Percentiles rank a stretch among this genome's conserved stretches.
phyloP scores from a whole-genome alignment of 2,329 filamentous ascomycete genomes.

The Cytospora paraplurivora region DNA sequence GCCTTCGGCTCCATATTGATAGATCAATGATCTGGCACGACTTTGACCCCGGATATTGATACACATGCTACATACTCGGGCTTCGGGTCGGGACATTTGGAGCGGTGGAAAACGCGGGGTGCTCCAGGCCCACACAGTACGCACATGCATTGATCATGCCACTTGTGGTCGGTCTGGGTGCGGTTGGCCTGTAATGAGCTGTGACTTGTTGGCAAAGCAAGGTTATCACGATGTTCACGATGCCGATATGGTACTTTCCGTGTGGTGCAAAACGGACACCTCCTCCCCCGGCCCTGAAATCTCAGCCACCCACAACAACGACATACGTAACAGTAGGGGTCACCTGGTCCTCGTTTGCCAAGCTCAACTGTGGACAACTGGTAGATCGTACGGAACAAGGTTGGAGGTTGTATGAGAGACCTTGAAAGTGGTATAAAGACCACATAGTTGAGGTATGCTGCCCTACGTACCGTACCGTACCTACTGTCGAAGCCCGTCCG shows the following conservation, averaged over 20 bases:
- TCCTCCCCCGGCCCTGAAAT: not conserved
- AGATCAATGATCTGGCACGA: slow-evolving; percentile 3
- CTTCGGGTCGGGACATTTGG: not conserved
- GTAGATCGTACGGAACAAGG: not conserved
- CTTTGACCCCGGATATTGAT: slow-evolving; percentile 7
- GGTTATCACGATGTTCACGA: not conserved
- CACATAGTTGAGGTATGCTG: too few species aligned
- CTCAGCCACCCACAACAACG: not conserved
- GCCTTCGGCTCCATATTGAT: not conserved
- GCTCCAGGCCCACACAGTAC: slow-evolving; percentile 11
- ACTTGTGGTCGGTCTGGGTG: not conserved
- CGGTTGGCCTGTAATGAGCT: slow-evolving; percentile 2
- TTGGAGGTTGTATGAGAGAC: too few species aligned
- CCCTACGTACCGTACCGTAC: too few species aligned
- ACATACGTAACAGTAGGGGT: not conserved
- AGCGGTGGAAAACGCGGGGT: slow-evolving; percentile 21
- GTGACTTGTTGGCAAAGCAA: not conserved
- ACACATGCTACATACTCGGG: too few species aligned
- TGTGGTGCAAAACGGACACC: not conserved
- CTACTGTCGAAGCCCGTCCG: too few species aligned
- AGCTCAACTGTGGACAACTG: not conserved
- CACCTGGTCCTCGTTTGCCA: not conserved
- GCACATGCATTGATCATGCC: not conserved
- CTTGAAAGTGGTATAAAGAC: too few species aligned
- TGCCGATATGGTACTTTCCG: not conserved